phyloP scores from a whole-genome alignment of 495 filamentous ascomycete species.

The Cenococcum geophilum region DNA sequence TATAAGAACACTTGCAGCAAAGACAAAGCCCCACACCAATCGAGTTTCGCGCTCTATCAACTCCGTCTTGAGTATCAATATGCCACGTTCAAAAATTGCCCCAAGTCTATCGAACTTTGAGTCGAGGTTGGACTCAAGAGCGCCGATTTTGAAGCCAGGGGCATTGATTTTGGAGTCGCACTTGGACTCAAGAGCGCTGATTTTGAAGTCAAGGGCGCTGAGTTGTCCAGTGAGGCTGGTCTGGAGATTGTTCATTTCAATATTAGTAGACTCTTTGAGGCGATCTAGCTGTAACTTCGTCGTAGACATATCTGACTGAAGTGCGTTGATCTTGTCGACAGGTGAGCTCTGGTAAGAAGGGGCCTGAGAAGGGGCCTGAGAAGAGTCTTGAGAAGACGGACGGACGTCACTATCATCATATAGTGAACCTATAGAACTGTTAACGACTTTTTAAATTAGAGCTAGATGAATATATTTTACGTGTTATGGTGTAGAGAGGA shows the following conservation, averaged over 20 bases:
- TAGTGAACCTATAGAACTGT: neutral
- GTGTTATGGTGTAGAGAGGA: neutral
- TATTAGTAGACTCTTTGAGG: constrained; percentile 2
- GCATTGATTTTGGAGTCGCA: too few species aligned
- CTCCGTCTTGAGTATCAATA: constrained; percentile 2
- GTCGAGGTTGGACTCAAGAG: constrained; percentile 4
- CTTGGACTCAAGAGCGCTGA: too few species aligned
- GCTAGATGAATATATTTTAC: neutral
- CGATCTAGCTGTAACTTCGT: neutral
- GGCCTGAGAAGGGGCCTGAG: neutral
- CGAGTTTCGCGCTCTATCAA: neutral
- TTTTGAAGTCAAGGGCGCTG: constrained; percentile 1
- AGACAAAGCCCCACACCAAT: neutral
- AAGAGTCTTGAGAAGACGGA: neutral
- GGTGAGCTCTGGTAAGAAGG: neutral
- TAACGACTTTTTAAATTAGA: neutral
- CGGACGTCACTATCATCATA: neutral
- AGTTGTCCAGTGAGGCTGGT: neutral
- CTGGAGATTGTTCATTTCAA: neutral
- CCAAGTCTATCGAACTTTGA: constrained; percentile 1
- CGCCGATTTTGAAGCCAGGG: too few species aligned
- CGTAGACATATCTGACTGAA: constrained; percentile 2
- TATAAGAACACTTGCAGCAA: neutral
- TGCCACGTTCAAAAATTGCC: neutral
- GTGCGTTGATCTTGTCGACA: neutral